Base-by-base conservation (phyloP, 2,329 filamentous ascomycete species). In the Colletotrichum sidae region DNA sequence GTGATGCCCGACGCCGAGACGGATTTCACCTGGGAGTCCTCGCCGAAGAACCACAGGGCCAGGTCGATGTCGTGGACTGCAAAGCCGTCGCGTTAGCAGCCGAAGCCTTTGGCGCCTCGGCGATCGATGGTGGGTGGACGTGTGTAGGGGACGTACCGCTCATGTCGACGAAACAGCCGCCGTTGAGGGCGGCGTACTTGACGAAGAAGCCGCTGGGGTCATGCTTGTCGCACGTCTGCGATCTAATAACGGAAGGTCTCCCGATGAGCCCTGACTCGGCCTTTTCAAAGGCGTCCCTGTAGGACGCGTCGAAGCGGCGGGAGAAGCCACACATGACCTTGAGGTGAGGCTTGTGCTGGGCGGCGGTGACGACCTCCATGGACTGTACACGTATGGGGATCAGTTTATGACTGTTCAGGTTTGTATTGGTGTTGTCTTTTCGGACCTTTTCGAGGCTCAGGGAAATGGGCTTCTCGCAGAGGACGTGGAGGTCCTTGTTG, bases 191-290 rank as follows among this genome's bases (percentile, higher is more conserved):
- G 8, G 89, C 87, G 75, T 91, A 92, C 17, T 83, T 80, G 57
- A 92, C 88, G 73, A 91, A 91, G 81, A 90, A 91, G 45, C 88
- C 88, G 0, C 81, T 82, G 0, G 88, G 85, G 64, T 90, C 88
- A 60, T 86, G 82, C 73, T 87, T 89, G 76, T 91, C 88, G 75
- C 88, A 90, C 0, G 88, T 91, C 74, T 91, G 89, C 41, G 83
- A 87, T 69, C 88, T 86, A 70, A 91, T 80, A 49, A 91, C 80
- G 8, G 84, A 83, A 1, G 87, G 85, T 0, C 82, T 79, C 4
- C 89, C 89, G 65, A 91, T 90, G 35, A 80, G 70, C 8, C 88
- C 88, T 0, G 74, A 69, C 33, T 81, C 73, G 69, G 86, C 82
- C 69, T 86, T 83, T 33, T 77, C 70, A 71, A 80, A 83, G 8